These are phyloP conservation scores for Bocquillonia castaneifolia DNA, from an alignment of 441 rosid species.

Conservation along the genomic window DNA sequence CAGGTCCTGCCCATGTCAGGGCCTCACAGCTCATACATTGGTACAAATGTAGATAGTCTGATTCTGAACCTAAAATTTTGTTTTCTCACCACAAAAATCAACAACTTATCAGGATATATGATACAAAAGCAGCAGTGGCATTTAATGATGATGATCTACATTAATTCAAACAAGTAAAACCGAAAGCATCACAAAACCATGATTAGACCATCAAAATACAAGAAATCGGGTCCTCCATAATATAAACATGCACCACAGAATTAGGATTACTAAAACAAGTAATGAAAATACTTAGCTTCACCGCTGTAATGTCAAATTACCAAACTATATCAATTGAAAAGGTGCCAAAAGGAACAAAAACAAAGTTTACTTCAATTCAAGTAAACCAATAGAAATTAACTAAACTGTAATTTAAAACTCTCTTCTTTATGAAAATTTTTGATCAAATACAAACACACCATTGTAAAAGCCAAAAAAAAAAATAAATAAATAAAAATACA, in stretches of 20 bases:
- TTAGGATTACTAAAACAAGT: slow-evolving; percentile 1
- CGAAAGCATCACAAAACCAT: not conserved
- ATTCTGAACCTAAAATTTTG: no score
- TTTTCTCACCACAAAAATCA: slow-evolving; percentile 1
- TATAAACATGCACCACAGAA: not conserved
- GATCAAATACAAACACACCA: slow-evolving; percentile 17
- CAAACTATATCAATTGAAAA: not conserved
- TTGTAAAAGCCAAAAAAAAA: slow-evolving; percentile 1
- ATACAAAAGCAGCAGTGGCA: slow-evolving; percentile 1
- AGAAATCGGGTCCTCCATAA: not conserved
- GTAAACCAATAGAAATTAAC: not conserved
- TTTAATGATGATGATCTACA: not conserved
- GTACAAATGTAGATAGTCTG: not conserved
- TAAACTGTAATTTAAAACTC: slow-evolving; percentile 5
- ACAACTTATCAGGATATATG: not conserved
- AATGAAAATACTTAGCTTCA: not conserved
- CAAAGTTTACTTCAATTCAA: not conserved
- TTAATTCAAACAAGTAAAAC: not conserved
- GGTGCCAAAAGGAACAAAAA: not conserved
- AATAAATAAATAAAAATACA: not conserved
- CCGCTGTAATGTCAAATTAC: not conserved
- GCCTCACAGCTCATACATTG: not conserved
- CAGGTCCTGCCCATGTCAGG: not conserved
- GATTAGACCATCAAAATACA: not conserved
- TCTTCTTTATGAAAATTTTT: slow-evolving; percentile 10